These are phyloP conservation scores for Microthlaspi erraticum DNA, from an alignment of 345 rosid genomes.

Conservation along the genomic window DNA sequence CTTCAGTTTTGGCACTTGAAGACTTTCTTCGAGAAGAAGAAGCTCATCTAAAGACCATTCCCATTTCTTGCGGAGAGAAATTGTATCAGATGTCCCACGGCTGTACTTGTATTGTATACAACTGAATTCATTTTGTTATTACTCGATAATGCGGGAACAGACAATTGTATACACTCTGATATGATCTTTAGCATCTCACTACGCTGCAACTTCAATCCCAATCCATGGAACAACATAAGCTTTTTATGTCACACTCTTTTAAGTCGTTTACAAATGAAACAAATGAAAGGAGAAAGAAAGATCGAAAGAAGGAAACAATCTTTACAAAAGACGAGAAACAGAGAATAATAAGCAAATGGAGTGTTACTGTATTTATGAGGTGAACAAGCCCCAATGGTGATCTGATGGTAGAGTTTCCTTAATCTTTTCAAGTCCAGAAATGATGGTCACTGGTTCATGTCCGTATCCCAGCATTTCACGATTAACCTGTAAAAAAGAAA, in stretches of 20 bases:
- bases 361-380: conserved; percentile 42
- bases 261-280: conserved; percentile 22
- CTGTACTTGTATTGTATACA: background rate
- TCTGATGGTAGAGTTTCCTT: conserved; percentile 70
- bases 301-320: conserved; percentile 25
- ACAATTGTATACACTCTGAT: background rate
- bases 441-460: conserved; percentile 86
- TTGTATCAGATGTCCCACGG: background rate
- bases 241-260: conserved; percentile 3
- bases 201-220: conserved; percentile 26
- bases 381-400: conserved; percentile 89
- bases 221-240: conserved; percentile 17
- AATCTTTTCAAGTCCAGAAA: conserved; percentile 94
- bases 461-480: conserved; percentile 83
- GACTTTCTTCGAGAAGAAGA: conserved; percentile 86
- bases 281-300: conserved; percentile 1
- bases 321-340: conserved; percentile 41
- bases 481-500: conserved; percentile 57
- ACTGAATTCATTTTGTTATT: conserved; percentile 25
- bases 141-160: background rate
- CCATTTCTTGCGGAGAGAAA: background rate
- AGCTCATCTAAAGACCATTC: conserved; percentile 57
- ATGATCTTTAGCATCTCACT: conserved; percentile 15
- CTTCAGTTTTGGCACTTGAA: conserved; percentile 87
- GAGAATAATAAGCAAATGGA: conserved; percentile 30